phyloP scores from a whole-genome alignment of 139 green algal genomes.

The Ostreobium quekettii region DNA sequence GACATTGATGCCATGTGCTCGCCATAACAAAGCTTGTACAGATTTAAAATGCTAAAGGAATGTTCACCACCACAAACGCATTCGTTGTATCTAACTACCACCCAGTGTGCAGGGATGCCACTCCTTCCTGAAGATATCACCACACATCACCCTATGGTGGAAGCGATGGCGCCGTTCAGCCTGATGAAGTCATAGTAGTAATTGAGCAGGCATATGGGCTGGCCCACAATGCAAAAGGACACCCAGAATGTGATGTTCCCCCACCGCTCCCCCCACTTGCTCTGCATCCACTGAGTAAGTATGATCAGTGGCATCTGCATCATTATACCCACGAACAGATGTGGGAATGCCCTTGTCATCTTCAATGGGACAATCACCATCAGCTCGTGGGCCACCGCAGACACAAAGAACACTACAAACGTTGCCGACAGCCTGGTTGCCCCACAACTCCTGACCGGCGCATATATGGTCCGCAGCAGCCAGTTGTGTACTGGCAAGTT shows the following conservation, averaged over 20 bases:
- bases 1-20: no score
- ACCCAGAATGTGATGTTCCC: slow-evolving; percentile 87
- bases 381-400: slow-evolving; percentile 75
- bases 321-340: slow-evolving; percentile 79
- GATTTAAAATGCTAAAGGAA: no score
- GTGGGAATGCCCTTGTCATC: slow-evolving; percentile 53
- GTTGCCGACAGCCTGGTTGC: slow-evolving; percentile 22
- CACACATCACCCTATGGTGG: no score
- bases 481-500: slow-evolving; percentile 93
- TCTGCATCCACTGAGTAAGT: slow-evolving; percentile 29
- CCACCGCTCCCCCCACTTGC: slow-evolving; percentile 9
- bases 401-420: slow-evolving; percentile 70
- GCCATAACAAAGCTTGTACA: no score
- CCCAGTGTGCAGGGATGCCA: no score
- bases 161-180: no score
- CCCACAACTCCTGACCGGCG: slow-evolving; percentile 41
- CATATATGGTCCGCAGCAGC: slow-evolving; percentile 89
- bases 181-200: slow-evolving; percentile 89
- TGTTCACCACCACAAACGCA: no score
- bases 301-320: slow-evolving; percentile 38
- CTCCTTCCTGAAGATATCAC: no score
- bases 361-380: slow-evolving; percentile 80
- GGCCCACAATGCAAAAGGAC: slow-evolving; percentile 84
- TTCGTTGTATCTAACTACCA: no score
- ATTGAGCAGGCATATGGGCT: slow-evolving; percentile 72